Conservation (phyloP, 805 yeast genomes). For the Saturnispora quitensis region DNA sequence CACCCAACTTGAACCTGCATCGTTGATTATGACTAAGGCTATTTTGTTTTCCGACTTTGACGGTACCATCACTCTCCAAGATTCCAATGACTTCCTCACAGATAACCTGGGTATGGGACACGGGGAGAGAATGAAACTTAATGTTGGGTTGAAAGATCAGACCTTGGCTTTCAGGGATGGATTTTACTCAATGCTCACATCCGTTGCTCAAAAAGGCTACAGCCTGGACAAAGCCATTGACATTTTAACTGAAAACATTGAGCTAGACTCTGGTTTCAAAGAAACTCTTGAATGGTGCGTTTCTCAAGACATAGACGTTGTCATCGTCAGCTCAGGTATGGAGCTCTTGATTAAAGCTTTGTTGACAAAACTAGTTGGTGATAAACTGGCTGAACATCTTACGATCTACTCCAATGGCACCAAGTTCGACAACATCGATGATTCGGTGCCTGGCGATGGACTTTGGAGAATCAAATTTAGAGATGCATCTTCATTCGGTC, state of each 20-base stretch:
- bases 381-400: constrained; percentile 59
- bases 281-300: constrained; percentile 74
- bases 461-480: constrained; percentile 80
- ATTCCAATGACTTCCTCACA: constrained; percentile 86
- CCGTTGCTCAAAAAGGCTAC: constrained; percentile 43
- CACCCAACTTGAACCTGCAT: not conserved
- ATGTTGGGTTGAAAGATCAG: constrained; percentile 64
- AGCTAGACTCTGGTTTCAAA: constrained; percentile 86
- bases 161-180: constrained; percentile 70
- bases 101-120: constrained; percentile 84
- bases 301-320: constrained; percentile 63
- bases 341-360: constrained; percentile 79
- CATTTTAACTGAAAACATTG: constrained; percentile 50
- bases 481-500: constrained; percentile 86
- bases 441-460: constrained; percentile 31
- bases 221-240: constrained; percentile 71
- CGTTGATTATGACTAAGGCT: constrained; percentile 32
- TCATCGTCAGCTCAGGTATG: constrained; percentile 92
- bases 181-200: constrained; percentile 74
- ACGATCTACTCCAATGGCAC: constrained; percentile 69
- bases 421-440: constrained; percentile 65
- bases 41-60: constrained; percentile 97
- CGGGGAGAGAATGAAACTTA: constrained; percentile 54
- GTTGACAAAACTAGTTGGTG: constrained; percentile 49
- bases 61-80: constrained; percentile 94